Conservation (phyloP, 2,329 filamentous ascomycete genomes). For the Penicillium capsulatum region DNA sequence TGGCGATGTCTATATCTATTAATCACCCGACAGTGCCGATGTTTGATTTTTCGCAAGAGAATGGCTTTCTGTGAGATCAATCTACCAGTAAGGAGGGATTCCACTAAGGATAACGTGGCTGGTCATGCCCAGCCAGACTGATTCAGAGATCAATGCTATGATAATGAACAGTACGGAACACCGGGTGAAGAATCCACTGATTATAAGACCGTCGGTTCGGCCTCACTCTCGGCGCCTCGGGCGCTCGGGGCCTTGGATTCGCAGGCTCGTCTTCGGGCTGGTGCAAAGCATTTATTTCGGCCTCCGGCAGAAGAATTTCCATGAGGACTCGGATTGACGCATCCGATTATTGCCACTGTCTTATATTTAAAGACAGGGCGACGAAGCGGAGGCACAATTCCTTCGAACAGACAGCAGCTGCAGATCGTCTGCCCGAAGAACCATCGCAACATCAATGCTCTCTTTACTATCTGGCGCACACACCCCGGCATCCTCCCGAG, state of each 20-base stretch:
- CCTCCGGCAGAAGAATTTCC: too few species aligned
- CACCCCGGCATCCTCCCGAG: constrained; percentile 17
- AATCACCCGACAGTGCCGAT: constrained; percentile 17
- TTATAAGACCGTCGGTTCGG: too few species aligned
- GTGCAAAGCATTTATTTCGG: too few species aligned
- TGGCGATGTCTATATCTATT: not conserved
- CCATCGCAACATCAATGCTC: constrained; percentile 12
- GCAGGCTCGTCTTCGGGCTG: too few species aligned
- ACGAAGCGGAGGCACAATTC: not conserved
- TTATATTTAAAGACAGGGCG: not conserved
- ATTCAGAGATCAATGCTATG: too few species aligned
- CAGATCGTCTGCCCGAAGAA: not conserved
- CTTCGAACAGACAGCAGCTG: not conserved
- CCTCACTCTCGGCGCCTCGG: too few species aligned
- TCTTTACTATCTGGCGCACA: constrained; percentile 17
- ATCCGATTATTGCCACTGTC: not conserved
- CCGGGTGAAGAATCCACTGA: too few species aligned
- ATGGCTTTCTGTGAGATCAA: constrained; percentile 6
- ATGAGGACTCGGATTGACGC: too few species aligned
- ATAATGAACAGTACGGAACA: too few species aligned
- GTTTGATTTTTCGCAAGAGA: constrained; percentile 22
- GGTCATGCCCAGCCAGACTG: too few species aligned
- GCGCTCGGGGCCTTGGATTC: too few species aligned
- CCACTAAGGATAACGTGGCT: too few species aligned
- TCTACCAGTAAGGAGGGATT: not conserved